Evolutionary conservation across 257 asterid genomes (phyloP), one percentile per base, ranked within the genome.

Genomic region (Solanum raphanifolium): DNA sequence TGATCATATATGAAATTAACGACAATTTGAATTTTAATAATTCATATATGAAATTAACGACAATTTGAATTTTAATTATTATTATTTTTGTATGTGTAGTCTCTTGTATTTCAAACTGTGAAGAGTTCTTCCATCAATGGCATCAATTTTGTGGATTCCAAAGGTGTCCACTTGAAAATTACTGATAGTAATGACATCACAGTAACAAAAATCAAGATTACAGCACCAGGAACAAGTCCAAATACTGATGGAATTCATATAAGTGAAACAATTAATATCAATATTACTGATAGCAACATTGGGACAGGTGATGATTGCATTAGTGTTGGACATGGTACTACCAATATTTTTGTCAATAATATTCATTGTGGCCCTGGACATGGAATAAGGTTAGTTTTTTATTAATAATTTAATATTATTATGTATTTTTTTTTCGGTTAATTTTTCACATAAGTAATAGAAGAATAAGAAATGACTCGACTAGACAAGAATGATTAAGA

Each of bases 171-270:
- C 83, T 66, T 88, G 18, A 94, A 93, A 85, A 85, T 95, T 55
- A 87, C 91, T 5, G 92, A 92, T 46, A 89, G 95, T 71, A 10
- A 8, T 16, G 83, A 90, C 35, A 35, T 95, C 3, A 8, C 3
- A 0, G 73, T 94, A 9, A 15, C 72, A 2, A 88, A 92, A 25
- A 9, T 95, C 73, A 88, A 46, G 3, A 91, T 95, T 86, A 89
- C 89, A 5, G 96, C 98, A 31, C 98, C 98, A 1, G 95, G 78
- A 1, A 84, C 89, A 5, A 95, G 98, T 87, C 98, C 98, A 20
- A 95, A 95, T 90, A 95, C 98, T 9, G 98, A 95, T 34, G 98
- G 98, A 13, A 36, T 93, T 58, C 98, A 94, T 79, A 23, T 94
- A 12, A 92, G 96, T 81, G 88, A 87, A 1, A 86, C 94, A 21